Evolutionary conservation across 345 rosid genomes (phyloP).

Genomic region (Diplotaxis tenuifolia): DNA sequence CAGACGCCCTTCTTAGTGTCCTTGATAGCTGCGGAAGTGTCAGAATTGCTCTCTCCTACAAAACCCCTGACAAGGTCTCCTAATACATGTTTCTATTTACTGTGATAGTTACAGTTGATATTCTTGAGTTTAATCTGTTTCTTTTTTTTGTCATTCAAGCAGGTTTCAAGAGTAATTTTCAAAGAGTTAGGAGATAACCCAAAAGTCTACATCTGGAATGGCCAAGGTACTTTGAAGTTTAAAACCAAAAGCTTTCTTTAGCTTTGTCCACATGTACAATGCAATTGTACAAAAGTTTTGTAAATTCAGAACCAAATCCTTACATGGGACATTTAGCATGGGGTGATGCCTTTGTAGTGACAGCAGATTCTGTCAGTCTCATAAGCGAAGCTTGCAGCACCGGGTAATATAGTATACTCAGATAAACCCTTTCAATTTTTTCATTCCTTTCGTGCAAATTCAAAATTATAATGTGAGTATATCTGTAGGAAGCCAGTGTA

Average conservation of each 20-base stretch:
- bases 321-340: constrained; percentile 95
- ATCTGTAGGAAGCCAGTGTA: constrained; percentile 85
- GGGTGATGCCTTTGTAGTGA: constrained; percentile 96
- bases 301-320: constrained; percentile 74
- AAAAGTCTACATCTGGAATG: constrained; percentile 82
- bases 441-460: not conserved
- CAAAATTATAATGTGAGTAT: not conserved
- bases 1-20: constrained; percentile 52
- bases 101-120: not conserved
- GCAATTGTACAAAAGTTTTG: constrained; percentile 3
- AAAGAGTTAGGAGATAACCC: constrained; percentile 76
- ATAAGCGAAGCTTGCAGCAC: constrained; percentile 98
- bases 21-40: constrained; percentile 77
- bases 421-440: not conserved
- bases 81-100: constrained; percentile 7
- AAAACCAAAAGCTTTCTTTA: not conserved
- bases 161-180: constrained; percentile 66
- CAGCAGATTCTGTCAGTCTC: constrained; percentile 92
- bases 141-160: not conserved
- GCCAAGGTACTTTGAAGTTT: constrained; percentile 59
- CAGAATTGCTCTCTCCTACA: constrained; percentile 75
- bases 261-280: constrained; percentile 11
- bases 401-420: constrained; percentile 53
- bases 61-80: constrained; percentile 82
- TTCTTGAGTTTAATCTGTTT: not conserved